Base-by-base conservation (phyloP, 2,329 filamentous ascomycete species). In the Lachnellula suecica region DNA sequence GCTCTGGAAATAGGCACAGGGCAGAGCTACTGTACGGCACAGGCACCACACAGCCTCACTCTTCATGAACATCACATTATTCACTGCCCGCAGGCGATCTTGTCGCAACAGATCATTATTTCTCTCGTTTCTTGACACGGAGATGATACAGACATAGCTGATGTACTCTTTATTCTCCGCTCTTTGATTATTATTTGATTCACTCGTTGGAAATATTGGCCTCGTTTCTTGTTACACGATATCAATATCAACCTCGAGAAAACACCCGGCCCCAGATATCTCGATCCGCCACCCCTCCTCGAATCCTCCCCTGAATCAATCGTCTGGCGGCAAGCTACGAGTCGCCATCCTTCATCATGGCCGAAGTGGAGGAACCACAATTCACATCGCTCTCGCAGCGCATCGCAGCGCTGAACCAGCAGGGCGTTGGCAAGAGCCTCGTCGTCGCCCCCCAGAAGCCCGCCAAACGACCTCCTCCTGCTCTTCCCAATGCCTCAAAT, bases 361-460 rank as follows among this genome's bases (percentile, higher is more conserved):
- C 81, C 7, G 83, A 86, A 47, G 72, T 76, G 41, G 80, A 84
- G 61, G 83, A 85, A 63, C 81, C 81, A 35, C 79, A 79, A 56
- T 85, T 83, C 67, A 83, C 73, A 53, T 79, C 78, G 7, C 74
- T 87, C 23, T 77, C 80, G 4, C 81, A 85, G 67, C 76, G 83
- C 47, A 86, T 86, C 57, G 82, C 83, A 9, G 83, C 83, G 25
- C 74, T 87, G 57, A 85, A 85, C 60, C 62, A 68, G 48, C 59
- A 65, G 29, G 61, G 61, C 27, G 51, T 61, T 20, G 60, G 51
- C 17, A 60, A 60, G 37, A 53, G 49, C 34, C 19, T 55, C 19
- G 51, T 38, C 31, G 44, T 48, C 22, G 23, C 45, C 25, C 13
- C 44, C 71, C 25, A 47, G 37, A 31, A 19, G 5, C 34, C 51